Evolutionary conservation across 768 basidiomycete species (phyloP).

Genomic region (Coprinopsis sp.): DNA sequence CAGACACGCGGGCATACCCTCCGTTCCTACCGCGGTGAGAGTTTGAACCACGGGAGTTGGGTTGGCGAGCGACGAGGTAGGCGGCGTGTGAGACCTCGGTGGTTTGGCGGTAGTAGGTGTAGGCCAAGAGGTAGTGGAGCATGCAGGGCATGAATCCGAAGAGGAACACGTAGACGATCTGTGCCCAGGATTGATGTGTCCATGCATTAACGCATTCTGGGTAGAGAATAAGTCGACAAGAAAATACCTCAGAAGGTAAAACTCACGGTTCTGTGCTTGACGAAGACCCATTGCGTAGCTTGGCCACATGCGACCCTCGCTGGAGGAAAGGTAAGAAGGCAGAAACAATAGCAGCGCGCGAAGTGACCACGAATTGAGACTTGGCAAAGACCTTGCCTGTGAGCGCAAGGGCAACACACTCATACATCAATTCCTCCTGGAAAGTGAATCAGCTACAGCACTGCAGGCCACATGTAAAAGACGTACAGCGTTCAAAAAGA

Average conservation of each 20-base stretch:
- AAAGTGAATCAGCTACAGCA: not conserved
- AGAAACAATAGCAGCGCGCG: not conserved
- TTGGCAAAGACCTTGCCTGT: slow-evolving; percentile 31
- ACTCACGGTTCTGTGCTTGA: slow-evolving; percentile 34
- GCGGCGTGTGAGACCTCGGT: slow-evolving; percentile 35
- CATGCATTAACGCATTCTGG: slow-evolving; percentile 37
- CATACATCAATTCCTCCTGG: slow-evolving; percentile 34
- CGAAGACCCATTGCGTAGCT: slow-evolving; percentile 19
- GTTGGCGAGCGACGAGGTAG: slow-evolving; percentile 17
- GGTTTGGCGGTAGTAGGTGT: slow-evolving; percentile 37
- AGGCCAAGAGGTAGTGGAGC: slow-evolving; percentile 31
- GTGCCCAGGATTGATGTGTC: slow-evolving; percentile 32
- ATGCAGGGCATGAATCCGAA: slow-evolving; percentile 36
- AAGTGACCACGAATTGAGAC: slow-evolving; percentile 32
- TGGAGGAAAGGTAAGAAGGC: not conserved
- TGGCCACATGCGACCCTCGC: slow-evolving; percentile 32
- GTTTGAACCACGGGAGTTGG: slow-evolving; percentile 8
- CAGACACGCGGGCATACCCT: slow-evolving; percentile 17
- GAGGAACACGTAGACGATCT: slow-evolving; percentile 32
- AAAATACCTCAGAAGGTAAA: not conserved
- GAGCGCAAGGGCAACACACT: slow-evolving; percentile 31
- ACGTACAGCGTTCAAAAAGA: slow-evolving; percentile 34
- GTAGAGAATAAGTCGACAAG: not conserved
- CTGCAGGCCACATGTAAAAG: not conserved
- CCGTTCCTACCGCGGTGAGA: slow-evolving; percentile 4